Base-by-base conservation (phyloP, 768 basidiomycete genomes). In the Tricholoma matsutake region DNA sequence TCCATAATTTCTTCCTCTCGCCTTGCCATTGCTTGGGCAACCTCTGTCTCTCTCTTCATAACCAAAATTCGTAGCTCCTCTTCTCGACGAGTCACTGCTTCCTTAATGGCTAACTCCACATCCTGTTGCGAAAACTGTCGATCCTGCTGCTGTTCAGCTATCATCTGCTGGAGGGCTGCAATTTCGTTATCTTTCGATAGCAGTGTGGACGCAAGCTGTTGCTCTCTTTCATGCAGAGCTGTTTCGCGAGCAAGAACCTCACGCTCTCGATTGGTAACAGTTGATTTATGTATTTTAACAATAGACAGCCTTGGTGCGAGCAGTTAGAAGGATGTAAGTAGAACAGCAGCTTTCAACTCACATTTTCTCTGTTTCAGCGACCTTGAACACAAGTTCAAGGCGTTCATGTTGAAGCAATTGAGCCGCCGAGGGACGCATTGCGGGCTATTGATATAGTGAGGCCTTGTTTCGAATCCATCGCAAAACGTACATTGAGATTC, bases 331-430 rank as follows among this genome's bases (percentile, higher is more conserved):
- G 11, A 31, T 10, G n/a, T 14, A 31, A 37, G 16, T 41, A 28
- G 28, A 13, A 49, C 49, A 25, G 31, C 31, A 16, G 28, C n/a
- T 39, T 52, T 54, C 20, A 57, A 66, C 83, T 29, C 61, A 91
- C 92, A 92, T 86, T 65, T 90, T 92, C 65, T 92, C 87, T 0
- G 90, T 85, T 67, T 93, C 91, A 8, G 83, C 72, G 16, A 92
- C 85, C 67, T 89, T 90, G 67, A 81, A 81, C 0, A 86, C 86
- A 13, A 90, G 79, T 37, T 88, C 83, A 3, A 94, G 68, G 0
- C 90, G 83, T 67, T 94, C 92, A 62, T 92, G 88, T 66, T 91
- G 89, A 14, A 94, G 82, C 8, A 94, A 81, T 69, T 92, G 91
- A 7, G 85, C 81, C 0, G 91, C 89, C 0, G 91, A 92, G 1